phyloP scores from a whole-genome alignment of 164 flowering plant genomes.

The Tinospora cordifolia region DNA sequence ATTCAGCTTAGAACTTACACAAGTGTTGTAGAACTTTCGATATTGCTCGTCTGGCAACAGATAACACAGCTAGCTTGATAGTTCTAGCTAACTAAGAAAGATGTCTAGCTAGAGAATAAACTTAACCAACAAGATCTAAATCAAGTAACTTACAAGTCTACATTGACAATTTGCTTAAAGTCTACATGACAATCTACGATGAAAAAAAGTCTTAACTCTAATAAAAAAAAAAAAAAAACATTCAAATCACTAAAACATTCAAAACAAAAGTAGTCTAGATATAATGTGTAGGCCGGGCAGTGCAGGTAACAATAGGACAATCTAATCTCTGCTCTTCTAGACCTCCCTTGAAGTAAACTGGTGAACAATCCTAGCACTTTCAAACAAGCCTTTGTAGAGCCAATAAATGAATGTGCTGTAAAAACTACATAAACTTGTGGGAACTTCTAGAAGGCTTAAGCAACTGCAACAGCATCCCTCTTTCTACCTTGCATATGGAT shows the following conservation, averaged over 20 bases:
- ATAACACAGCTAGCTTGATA: background rate
- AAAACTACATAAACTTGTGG: constrained; percentile 5
- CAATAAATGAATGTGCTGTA: background rate
- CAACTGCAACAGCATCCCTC: constrained; percentile 8
- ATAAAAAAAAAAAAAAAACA: background rate
- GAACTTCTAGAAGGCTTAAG: constrained; percentile 10
- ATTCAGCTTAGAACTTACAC: too few species aligned
- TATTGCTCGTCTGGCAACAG: too few species aligned
- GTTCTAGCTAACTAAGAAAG: background rate
- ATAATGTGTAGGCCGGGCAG: background rate
- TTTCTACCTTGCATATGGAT: constrained; percentile 79
- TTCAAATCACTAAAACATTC: background rate
- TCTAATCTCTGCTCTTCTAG: constrained; percentile 12
- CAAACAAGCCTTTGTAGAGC: constrained; percentile 11
- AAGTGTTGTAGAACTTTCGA: too few species aligned
- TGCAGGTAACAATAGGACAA: background rate
- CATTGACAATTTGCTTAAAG: background rate
- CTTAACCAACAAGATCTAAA: constrained; percentile 2
- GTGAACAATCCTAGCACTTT: constrained; percentile 14
- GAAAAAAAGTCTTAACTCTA: background rate
- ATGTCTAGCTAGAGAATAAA: background rate
- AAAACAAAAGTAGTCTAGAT: background rate
- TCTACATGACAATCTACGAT: background rate
- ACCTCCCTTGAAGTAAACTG: background rate
- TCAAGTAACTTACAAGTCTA: background rate